These are phyloP conservation scores for Solanum commersonii DNA, from an alignment of 257 asterid genomes.

Conservation along the genomic window DNA sequence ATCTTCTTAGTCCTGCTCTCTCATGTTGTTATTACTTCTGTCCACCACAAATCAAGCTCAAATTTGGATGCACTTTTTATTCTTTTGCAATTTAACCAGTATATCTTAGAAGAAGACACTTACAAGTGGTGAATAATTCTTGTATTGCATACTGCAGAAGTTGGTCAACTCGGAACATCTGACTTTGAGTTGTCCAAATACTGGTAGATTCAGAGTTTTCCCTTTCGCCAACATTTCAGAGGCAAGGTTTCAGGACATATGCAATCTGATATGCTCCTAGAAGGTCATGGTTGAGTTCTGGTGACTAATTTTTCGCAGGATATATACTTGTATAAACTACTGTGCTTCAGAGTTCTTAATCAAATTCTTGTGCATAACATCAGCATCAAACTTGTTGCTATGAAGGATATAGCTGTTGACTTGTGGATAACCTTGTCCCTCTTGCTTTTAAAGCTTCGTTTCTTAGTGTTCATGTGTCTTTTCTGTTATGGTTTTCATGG, in stretches of 20 bases:
- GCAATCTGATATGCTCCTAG: constrained; percentile 61
- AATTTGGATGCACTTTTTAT: background rate
- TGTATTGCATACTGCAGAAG: constrained; percentile 27
- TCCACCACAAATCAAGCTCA: background rate
- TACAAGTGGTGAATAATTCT: background rate
- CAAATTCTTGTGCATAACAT: background rate
- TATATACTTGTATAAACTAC: background rate
- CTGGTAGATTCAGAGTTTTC: constrained; percentile 56
- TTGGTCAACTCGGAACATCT: constrained; percentile 42
- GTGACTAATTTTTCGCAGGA: background rate
- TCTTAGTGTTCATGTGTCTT: background rate
- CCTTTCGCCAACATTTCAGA: constrained; percentile 48
- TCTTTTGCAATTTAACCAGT: background rate
- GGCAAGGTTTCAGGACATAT: constrained; percentile 61
- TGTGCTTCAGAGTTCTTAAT: background rate
- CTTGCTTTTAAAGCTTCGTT: background rate
- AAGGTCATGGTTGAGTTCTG: background rate
- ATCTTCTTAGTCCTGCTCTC: background rate
- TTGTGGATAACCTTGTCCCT: background rate
- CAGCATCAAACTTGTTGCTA: background rate
- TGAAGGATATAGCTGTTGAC: background rate
- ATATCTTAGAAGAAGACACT: background rate
- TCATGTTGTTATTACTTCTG: background rate
- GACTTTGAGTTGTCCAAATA: constrained; percentile 59
- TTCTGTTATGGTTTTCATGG: background rate